These are phyloP conservation scores for Naganishia friedmannii DNA, from an alignment of 768 basidiomycete species.

Conservation along the genomic window DNA sequence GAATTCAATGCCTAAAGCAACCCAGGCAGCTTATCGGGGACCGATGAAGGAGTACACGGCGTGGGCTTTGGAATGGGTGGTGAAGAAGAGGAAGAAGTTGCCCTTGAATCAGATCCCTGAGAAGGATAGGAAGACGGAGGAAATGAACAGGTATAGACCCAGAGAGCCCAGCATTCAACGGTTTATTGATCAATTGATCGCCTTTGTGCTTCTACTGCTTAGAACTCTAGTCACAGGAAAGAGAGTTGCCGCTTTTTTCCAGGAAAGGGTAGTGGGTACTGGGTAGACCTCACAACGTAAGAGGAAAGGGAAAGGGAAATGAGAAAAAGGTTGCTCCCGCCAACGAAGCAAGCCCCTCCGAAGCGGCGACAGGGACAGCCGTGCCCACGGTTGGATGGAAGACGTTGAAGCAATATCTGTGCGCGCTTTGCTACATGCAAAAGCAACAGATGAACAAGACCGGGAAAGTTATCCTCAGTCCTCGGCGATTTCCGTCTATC, in stretches of 20 bases:
- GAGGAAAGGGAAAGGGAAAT: not conserved
- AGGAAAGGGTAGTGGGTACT: not conserved
- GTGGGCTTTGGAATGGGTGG: too few relatives aligned
- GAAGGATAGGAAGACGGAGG: not conserved
- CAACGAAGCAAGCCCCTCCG: not conserved
- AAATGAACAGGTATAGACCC: not conserved
- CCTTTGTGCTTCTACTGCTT: not conserved
- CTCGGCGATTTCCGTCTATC: not conserved
- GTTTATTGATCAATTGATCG: not conserved
- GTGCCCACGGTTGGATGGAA: not conserved
- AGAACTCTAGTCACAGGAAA: not conserved
- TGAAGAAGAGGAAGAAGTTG: not conserved
- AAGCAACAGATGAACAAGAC: constrained; percentile 1
- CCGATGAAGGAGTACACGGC: too few relatives aligned
- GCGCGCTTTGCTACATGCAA: constrained; percentile 3
- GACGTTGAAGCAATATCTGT: not conserved
- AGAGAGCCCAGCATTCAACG: not conserved
- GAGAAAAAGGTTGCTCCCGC: not conserved
- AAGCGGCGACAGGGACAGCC: not conserved
- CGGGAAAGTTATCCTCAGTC: not conserved
- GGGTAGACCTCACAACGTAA: not conserved
- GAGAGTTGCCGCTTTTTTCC: not conserved
- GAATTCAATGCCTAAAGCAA: not conserved
- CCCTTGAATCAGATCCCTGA: not conserved
- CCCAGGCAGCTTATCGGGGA: not conserved